Percentiles rank a stretch among this genome's conserved stretches.
These are phyloP conservation scores for Neurospora sp. DNA, from an alignment of 495 filamentous ascomycete genomes.

Conservation along the genomic window DNA sequence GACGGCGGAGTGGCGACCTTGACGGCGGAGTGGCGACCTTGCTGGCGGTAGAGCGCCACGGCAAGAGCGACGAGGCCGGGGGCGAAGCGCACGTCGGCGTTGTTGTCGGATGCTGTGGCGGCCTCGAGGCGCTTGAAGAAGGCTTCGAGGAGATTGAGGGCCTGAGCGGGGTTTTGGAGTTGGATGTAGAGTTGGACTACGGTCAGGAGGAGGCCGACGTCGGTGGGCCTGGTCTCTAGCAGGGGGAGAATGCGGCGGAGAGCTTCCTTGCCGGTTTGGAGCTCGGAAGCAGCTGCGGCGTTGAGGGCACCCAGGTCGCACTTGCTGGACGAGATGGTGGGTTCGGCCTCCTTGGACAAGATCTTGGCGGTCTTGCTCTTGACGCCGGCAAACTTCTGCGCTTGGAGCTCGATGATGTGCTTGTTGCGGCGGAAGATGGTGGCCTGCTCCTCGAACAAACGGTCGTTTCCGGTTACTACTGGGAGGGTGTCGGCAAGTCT, in stretches of 20 bases:
- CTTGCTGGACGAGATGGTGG: conserved; percentile 45
- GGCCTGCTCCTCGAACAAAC: conserved; percentile 68
- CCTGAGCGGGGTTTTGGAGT: conserved; percentile 63
- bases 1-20: too few species aligned
- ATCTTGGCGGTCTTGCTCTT: conserved; percentile 52
- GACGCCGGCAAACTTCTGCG: conserved; percentile 67
- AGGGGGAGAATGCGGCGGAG: conserved; percentile 64
- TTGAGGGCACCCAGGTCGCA: conserved; percentile 65
- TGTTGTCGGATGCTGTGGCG: conserved; percentile 43
- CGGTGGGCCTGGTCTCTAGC: conserved; percentile 66
- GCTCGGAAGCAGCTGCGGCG: conserved; percentile 64
- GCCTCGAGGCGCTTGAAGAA: conserved; percentile 65
- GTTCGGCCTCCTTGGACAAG: conserved; percentile 37
- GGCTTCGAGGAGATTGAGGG: conserved; percentile 63
- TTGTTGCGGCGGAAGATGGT: conserved; percentile 57
- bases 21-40: conserved; percentile 66
- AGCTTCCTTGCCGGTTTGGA: conserved; percentile 53
- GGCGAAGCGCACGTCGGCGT: conserved; percentile 62
- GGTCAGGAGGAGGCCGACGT: conserved; percentile 76
- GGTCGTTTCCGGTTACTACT: conserved; percentile 51
- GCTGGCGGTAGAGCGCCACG: conserved; percentile 67
- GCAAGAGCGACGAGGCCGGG: conserved; percentile 80
- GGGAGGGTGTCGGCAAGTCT: conserved; percentile 52
- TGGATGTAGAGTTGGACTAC: conserved; percentile 76
- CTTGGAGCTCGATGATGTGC: conserved; percentile 63